Conservation (phyloP, 2,329 filamentous ascomycete species). For the Pseudogymnoascus sp. region DNA sequence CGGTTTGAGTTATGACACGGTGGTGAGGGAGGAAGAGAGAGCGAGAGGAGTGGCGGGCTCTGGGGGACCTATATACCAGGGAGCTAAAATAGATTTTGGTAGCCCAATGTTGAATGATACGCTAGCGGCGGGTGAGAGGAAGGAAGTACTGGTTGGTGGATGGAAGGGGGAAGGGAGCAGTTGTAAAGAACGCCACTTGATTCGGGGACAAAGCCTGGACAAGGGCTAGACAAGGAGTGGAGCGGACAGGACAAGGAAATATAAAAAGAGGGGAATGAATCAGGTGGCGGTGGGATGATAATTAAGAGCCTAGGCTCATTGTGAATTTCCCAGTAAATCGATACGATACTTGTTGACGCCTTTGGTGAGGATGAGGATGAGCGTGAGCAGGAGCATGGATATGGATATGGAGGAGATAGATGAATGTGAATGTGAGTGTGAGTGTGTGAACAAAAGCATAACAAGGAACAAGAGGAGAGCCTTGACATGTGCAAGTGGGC, state of each 20-base stretch:
- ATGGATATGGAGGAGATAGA: too few species aligned
- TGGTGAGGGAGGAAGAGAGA: background rate
- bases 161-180: background rate
- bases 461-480: background rate
- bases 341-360: background rate
- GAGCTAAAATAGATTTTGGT: conserved; percentile 4
- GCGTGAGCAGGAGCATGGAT: background rate
- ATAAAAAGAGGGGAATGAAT: background rate
- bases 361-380: background rate
- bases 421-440: background rate
- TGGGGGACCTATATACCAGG: background rate
- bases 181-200: background rate
- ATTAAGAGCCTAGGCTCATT: conserved; percentile 2
- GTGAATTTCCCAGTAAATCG: background rate
- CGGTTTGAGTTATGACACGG: background rate
- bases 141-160: background rate
- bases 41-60: background rate
- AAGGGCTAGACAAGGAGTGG: background rate
- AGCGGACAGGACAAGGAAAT: background rate
- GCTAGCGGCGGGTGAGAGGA: conserved; percentile 4
- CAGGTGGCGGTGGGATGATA: background rate
- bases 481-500: background rate
- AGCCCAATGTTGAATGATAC: conserved; percentile 7
- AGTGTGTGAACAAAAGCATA: background rate
- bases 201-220: background rate